These are phyloP conservation scores for Aspergillus ustus DNA, from an alignment of 2,329 filamentous ascomycete genomes.

Conservation along the genomic window DNA sequence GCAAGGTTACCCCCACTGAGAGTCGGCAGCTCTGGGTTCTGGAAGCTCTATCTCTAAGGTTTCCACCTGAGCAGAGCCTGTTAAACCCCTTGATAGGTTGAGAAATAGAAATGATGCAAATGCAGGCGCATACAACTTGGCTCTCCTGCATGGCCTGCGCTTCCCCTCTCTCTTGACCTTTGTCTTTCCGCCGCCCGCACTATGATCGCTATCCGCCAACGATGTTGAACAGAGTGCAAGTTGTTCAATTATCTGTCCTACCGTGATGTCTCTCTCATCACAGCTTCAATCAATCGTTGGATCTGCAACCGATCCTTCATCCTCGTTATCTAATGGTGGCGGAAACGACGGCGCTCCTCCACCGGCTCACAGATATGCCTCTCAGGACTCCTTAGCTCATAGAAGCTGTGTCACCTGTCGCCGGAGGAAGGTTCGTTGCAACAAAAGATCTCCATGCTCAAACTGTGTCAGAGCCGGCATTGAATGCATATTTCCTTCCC, in stretches of 20 bases:
- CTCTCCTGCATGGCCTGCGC: constrained; percentile 1
- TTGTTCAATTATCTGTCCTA: constrained; percentile 1
- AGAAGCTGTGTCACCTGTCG: constrained; percentile 55
- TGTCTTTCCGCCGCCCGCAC: neutral
- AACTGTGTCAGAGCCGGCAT: constrained; percentile 56
- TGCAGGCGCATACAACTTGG: constrained; percentile 1
- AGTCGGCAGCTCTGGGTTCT: constrained; percentile 25
- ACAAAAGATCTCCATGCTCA: constrained; percentile 53
- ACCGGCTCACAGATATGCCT: constrained; percentile 7
- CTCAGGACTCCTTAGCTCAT: constrained; percentile 35
- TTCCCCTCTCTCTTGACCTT: neutral
- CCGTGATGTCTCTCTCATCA: constrained; percentile 26
- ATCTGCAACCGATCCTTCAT: constrained; percentile 4
- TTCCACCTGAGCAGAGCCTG: neutral
- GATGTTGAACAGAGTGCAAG: constrained; percentile 20
- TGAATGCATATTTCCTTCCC: constrained; percentile 66
- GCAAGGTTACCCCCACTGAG: constrained; percentile 19
- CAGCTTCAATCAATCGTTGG: constrained; percentile 12
- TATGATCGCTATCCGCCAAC: neutral
- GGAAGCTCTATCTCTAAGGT: neutral
- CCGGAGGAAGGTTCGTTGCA: constrained; percentile 54
- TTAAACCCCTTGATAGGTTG: neutral
- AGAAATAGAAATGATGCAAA: neutral
- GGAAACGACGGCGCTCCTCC: constrained; percentile 11
- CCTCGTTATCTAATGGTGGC: constrained; percentile 10